A percentile compares a stretch with the other conserved stretches of the same genome.
phyloP scores from a whole-genome alignment of 2,329 filamentous ascomycete species.

The Arthroderma sp. region DNA sequence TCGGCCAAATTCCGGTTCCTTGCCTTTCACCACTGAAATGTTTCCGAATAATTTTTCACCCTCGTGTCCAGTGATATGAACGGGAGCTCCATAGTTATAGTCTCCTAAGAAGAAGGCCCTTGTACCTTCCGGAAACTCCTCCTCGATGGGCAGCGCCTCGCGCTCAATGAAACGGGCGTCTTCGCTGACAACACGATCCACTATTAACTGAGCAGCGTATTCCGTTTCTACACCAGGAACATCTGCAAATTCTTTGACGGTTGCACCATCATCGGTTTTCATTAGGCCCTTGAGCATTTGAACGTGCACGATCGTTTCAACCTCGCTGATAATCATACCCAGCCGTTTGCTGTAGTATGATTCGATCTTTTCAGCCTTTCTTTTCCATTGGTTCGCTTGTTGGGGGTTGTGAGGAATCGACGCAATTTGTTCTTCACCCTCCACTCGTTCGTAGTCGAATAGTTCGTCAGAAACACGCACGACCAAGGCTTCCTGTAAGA shows the following conservation, averaged over 20 bases:
- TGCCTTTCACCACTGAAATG: constrained; percentile 57
- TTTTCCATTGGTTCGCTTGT: constrained; percentile 72
- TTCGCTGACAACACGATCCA: constrained; percentile 78
- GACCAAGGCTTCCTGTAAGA: constrained; percentile 86
- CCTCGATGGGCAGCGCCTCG: constrained; percentile 70
- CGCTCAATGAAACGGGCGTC: constrained; percentile 89
- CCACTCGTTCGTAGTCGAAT: constrained; percentile 68
- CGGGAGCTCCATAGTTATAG: constrained; percentile 76
- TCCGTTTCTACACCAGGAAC: constrained; percentile 76
- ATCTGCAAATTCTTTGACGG: constrained; percentile 81
- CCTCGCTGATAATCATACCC: constrained; percentile 70
- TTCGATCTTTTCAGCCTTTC: constrained; percentile 72
- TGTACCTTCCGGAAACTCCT: constrained; percentile 76
- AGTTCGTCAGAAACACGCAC: constrained; percentile 82
- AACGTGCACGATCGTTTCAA: constrained; percentile 82
- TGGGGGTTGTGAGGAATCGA: constrained; percentile 57
- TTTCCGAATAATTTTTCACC: constrained; percentile 65
- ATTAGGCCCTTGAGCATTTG: constrained; percentile 83
- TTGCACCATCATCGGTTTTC: constrained; percentile 82
- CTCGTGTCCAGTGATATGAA: constrained; percentile 66
- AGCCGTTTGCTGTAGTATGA: constrained; percentile 80
- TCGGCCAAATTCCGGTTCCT: constrained; percentile 69
- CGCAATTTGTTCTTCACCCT: constrained; percentile 51
- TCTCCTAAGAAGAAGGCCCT: constrained; percentile 89
- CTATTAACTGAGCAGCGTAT: constrained; percentile 81